A percentile compares a stretch with the other conserved stretches of the same genome.
Conservation (phyloP, 805 yeast species). For the Metschnikowia bowlesiae region DNA sequence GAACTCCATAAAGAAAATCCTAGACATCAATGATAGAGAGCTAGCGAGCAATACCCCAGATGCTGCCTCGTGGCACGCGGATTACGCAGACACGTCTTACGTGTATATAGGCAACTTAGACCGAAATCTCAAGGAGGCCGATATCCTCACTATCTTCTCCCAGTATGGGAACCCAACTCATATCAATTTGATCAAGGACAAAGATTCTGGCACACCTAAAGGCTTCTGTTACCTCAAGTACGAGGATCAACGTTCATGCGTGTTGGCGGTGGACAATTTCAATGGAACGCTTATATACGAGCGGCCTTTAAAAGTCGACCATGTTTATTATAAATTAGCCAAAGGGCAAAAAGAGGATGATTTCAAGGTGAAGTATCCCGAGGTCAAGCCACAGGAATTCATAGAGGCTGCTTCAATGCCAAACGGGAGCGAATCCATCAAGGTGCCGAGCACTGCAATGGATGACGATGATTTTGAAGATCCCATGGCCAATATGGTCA, state of each 20-base stretch:
- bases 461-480: slow-evolving; percentile 30
- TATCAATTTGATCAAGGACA: slow-evolving; percentile 63
- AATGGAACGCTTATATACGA: slow-evolving; percentile 64
- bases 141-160: slow-evolving; percentile 71
- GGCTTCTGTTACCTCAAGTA: slow-evolving; percentile 84
- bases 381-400: slow-evolving; percentile 5
- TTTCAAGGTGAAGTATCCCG: slow-evolving; percentile 27
- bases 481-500: slow-evolving; percentile 36
- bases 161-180: slow-evolving; percentile 88
- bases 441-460: background rate
- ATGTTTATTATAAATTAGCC: slow-evolving; percentile 55
- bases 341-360: slow-evolving; percentile 49
- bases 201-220: slow-evolving; percentile 55
- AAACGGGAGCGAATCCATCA: background rate
- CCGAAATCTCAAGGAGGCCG: slow-evolving; percentile 63
- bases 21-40: slow-evolving; percentile 62
- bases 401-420: slow-evolving; percentile 6
- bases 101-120: slow-evolving; percentile 75
- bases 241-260: slow-evolving; percentile 73
- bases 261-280: slow-evolving; percentile 84
- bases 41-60: slow-evolving; percentile 54
- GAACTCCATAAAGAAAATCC: slow-evolving; percentile 43
- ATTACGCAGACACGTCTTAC: slow-evolving; percentile 71
- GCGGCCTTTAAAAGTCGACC: slow-evolving; percentile 56
- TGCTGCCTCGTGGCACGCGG: slow-evolving; percentile 85